phyloP scores from a whole-genome alignment of 1,284 basidiomycete genomes.

The Cutaneotrichosporon cutaneum region DNA sequence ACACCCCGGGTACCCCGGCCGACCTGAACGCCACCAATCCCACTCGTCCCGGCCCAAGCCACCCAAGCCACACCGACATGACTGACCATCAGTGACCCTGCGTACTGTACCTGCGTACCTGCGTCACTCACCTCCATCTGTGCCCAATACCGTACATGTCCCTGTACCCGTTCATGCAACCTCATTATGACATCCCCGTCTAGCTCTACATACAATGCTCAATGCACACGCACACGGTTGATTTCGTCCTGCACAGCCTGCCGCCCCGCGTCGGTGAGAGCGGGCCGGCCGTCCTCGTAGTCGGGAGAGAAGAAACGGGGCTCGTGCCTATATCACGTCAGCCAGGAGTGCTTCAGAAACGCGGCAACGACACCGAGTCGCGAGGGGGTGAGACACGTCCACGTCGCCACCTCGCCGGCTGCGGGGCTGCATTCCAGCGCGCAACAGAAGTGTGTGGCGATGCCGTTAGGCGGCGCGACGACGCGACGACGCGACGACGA shows the following conservation, averaged over 20 bases:
- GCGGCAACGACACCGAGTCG: no score
- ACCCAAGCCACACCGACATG: no score
- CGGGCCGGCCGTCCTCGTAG: slow-evolving; percentile 69
- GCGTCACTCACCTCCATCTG: background rate
- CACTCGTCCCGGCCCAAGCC: no score
- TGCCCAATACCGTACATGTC: no score
- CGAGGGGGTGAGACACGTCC: no score
- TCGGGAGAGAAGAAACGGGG: slow-evolving; percentile 77
- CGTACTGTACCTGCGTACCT: no score
- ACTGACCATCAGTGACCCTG: no score
- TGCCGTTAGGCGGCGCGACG: background rate
- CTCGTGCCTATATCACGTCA: slow-evolving; percentile 62
- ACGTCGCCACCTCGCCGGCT: no score
- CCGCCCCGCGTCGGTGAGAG: slow-evolving; percentile 67
- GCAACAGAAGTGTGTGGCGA: background rate
- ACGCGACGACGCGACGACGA: background rate
- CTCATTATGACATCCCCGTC: background rate
- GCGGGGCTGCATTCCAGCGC: no score
- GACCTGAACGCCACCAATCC: no score
- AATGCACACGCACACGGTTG: slow-evolving; percentile 20
- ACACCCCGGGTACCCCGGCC: no score
- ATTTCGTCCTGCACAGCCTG: slow-evolving; percentile 71
- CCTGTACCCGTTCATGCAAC: background rate
- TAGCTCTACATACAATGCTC: background rate
- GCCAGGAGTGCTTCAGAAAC: background rate